Evolutionary conservation across 768 basidiomycete genomes (phyloP).

Genomic region (Tricholoma saponaceum): DNA sequence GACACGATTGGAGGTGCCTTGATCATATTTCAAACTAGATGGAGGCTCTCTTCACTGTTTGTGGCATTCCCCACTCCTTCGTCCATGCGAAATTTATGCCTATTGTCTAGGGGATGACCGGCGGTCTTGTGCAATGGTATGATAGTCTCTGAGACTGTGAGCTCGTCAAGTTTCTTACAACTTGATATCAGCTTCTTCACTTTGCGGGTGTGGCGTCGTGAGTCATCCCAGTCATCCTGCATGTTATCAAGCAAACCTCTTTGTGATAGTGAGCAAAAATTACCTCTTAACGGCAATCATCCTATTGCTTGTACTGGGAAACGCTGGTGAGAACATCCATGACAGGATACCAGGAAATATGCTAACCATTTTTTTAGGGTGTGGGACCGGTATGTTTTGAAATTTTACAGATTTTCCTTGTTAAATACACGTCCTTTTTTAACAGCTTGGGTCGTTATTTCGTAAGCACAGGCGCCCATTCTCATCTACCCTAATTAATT

Average conservation of each 20-base stretch:
- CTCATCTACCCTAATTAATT: not conserved
- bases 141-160: not conserved
- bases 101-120: not conserved
- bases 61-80: conserved; percentile 5
- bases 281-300: conserved; percentile 31
- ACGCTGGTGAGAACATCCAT: conserved; percentile 21
- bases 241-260: not conserved
- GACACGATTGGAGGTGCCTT: not conserved
- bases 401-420: not conserved
- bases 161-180: not conserved
- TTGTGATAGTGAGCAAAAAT: conserved; percentile 31
- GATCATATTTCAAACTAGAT: conserved; percentile 22
- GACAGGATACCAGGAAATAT: not conserved
- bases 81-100: not conserved
- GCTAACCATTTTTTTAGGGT: conserved; percentile 16
- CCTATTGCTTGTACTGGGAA: conserved; percentile 26
- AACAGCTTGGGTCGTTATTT: conserved; percentile 38
- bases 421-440: not conserved
- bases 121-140: not conserved
- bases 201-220: not conserved
- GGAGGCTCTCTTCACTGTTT: conserved; percentile 43
- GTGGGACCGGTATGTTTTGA: conserved; percentile 28
- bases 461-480: conserved; percentile 23
- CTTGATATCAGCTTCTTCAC: not conserved
- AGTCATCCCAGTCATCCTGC: not conserved